Base-by-base conservation (phyloP, 352 stramenopile genomes). In the Globisporangium nunn region DNA sequence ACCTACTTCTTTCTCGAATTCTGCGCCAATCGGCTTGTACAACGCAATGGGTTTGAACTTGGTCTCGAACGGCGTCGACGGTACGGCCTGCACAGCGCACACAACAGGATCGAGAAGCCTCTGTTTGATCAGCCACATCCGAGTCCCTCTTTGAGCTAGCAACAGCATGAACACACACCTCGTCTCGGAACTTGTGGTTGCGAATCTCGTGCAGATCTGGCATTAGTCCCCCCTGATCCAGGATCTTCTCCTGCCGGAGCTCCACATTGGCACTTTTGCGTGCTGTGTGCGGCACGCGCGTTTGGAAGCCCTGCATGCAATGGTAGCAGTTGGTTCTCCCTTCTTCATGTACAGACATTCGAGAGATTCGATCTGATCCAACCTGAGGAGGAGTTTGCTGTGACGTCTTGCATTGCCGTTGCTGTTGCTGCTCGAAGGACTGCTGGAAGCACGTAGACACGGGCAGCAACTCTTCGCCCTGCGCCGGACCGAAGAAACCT, bases 241-340 rank as follows among this genome's bases (percentile, higher is more conserved):
- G 62, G 52, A 85, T 78, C 12, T 72, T 81, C 55, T 89, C 73
- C 29, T 82, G 58, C 2, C 75, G 73, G 17, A 89, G 71, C 39
- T 66, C 71, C 6, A 82, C 57, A 64, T 82, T 89, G 53, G 75
- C 53, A 52, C 66, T 84, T 56, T 87, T 89, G 50, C 69, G 67
- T n/a, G 74, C 71, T 17, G 77, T 85, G 62, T 89, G 75, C n/a
- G 75, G 67, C 33, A 87, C 75, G 7, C 66, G 62, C 46, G 60
- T 61, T 35, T 62, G 57, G 48, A 82, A 82, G 7, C 57, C 62
- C 67, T 81, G 58, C 17, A 6, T 5, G 23, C 28, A 18, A 41
- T 33, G 43, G 17, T 12, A 52, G 23, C 10, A 4, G 23, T 30
- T n/a, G 58, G 29, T 15, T 30, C 14, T 17, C 15, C 7, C 23